Conservation (phyloP, 768 basidiomycete genomes). For the Cyathus striatus region DNA sequence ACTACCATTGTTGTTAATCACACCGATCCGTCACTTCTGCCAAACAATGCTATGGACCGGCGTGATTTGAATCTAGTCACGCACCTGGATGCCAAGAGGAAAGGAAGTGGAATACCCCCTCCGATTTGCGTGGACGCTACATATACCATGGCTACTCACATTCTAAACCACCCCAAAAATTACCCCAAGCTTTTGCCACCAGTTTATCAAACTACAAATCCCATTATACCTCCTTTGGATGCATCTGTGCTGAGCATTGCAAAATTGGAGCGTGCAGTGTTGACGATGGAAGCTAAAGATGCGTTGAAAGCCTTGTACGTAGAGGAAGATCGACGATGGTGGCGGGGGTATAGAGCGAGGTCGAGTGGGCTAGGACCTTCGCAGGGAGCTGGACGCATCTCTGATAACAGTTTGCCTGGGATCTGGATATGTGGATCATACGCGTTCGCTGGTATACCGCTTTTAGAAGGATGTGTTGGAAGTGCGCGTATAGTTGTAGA, state of each 20-base stretch:
- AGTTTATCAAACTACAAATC: conserved; percentile 74
- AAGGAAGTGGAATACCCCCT: conserved; percentile 6
- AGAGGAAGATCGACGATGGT: conserved; percentile 31
- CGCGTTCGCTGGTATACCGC: conserved; percentile 65
- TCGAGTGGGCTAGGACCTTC: conserved; percentile 36
- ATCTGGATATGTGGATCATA: conserved; percentile 75
- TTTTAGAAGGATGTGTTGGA: conserved; percentile 76
- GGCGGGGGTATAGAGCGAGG: conserved; percentile 36
- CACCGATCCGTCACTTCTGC: conserved; percentile 55
- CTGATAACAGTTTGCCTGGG: conserved; percentile 30
- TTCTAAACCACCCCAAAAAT: conserved; percentile 34
- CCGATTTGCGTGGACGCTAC: conserved; percentile 33
- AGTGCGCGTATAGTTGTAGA: conserved; percentile 59
- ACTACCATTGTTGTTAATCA: conserved; percentile 66
- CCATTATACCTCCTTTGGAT: conserved; percentile 46
- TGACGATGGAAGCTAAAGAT: conserved; percentile 44
- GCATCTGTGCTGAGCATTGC: conserved; percentile 51
- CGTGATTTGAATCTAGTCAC: conserved; percentile 63
- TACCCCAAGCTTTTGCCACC: conserved; percentile 23
- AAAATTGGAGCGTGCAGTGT: conserved; percentile 57
- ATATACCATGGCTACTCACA: conserved; percentile 72
- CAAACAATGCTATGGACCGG: conserved; percentile 40
- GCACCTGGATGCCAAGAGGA: conserved; percentile 8
- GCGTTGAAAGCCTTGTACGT: conserved; percentile 43
- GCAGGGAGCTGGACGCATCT: conserved; percentile 43